Evolutionary conservation across 2,329 filamentous ascomycete species (phyloP).

Genomic region (Pyricularia sp.): DNA sequence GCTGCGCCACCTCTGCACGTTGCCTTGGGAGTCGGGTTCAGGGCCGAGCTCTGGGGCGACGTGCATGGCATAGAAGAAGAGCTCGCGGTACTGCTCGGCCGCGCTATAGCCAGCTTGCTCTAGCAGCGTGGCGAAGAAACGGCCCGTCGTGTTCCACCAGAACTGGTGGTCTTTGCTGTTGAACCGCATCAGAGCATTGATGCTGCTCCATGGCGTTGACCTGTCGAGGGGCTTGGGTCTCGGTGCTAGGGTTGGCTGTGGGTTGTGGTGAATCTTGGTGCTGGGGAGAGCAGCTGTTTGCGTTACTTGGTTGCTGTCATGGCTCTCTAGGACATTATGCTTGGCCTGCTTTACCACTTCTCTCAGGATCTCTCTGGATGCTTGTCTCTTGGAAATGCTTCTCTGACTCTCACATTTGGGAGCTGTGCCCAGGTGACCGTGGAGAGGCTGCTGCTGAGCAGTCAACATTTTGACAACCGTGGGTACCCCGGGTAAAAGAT

Average conservation of each 20-base stretch:
- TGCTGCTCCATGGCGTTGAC: constrained; percentile 11
- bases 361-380: neutral
- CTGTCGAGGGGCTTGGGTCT: neutral
- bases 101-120: constrained; percentile 14
- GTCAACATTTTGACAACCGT: neutral
- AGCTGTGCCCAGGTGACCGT: neutral
- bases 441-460: neutral
- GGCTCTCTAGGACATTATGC: neutral
- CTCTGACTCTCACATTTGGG: neutral
- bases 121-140: constrained; percentile 15
- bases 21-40: constrained; percentile 10
- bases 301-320: too few relatives aligned
- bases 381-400: neutral
- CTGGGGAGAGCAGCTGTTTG: too few relatives aligned
- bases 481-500: neutral
- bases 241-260: neutral
- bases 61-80: constrained; percentile 15
- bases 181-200: constrained; percentile 13
- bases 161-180: constrained; percentile 14
- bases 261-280: neutral
- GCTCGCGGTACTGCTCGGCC: constrained; percentile 15
- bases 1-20: constrained; percentile 11
- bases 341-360: neutral
- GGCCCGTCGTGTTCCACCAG: constrained; percentile 16
- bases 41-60: constrained; percentile 14